Conservation (phyloP, 73 alveolate genomes). For the Paramecium primaurelia region DNA sequence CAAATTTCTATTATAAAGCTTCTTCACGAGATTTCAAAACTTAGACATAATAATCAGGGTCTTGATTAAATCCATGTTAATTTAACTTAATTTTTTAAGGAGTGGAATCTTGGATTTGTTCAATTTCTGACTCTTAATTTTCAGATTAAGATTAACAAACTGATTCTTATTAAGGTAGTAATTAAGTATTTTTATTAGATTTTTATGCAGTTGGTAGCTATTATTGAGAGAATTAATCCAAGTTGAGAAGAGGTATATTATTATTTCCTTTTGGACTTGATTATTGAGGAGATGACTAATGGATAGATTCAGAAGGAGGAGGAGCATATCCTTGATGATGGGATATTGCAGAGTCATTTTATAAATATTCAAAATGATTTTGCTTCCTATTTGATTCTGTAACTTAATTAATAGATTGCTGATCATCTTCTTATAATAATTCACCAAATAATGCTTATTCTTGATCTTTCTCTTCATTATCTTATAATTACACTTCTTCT, state of each 20-base stretch:
- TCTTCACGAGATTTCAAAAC: not conserved
- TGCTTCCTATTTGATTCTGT: not conserved
- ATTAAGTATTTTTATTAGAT: not conserved
- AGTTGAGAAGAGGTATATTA: not conserved
- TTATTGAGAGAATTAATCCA: not conserved
- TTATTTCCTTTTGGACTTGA: not conserved
- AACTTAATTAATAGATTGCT: not conserved
- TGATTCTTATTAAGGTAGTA: not conserved
- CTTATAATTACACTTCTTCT: conserved; percentile 30
- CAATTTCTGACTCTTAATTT: not conserved
- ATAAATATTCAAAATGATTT: not conserved
- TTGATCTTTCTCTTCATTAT: not conserved
- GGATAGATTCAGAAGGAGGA: conserved; percentile 1
- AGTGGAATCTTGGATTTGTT: not conserved
- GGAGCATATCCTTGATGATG: not conserved
- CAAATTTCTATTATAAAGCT: not conserved
- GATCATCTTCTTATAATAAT: not conserved
- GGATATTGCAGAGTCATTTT: not conserved
- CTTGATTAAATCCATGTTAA: not conserved
- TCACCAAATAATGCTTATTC: not conserved
- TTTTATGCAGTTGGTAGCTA: not conserved
- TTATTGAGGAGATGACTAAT: not conserved
- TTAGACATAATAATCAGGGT: conserved; percentile 1
- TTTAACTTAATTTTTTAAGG: not conserved
- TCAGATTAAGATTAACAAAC: not conserved